phyloP scores from a whole-genome alignment of 164 flowering plant species.

The Aristolochia californica region DNA sequence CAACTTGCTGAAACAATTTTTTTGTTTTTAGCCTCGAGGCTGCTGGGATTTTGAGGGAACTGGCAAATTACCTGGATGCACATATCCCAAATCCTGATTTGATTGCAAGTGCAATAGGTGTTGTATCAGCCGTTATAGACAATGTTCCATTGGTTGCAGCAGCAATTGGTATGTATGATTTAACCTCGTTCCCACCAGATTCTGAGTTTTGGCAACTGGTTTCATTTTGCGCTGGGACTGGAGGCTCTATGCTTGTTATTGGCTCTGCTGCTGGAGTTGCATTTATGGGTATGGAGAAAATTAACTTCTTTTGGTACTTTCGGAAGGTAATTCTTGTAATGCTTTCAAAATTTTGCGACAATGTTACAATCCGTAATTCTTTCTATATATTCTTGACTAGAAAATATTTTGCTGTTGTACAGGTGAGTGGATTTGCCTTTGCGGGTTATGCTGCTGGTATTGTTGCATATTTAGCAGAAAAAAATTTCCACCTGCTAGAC shows the following conservation, averaged over 20 bases:
- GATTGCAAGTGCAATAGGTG: slow-evolving; percentile 86
- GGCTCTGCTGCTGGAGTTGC: slow-evolving; percentile 99
- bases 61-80: slow-evolving; percentile 90
- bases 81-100: slow-evolving; percentile 66
- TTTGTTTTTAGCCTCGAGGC: slow-evolving; percentile 65
- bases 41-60: slow-evolving; percentile 81
- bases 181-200: slow-evolving; percentile 73
- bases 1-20: not conserved
- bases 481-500: slow-evolving; percentile 42
- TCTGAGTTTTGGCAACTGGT: slow-evolving; percentile 93
- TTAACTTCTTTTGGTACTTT: slow-evolving; percentile 95
- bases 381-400: not conserved
- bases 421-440: slow-evolving; percentile 95
- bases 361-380: not conserved
- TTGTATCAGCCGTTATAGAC: slow-evolving; percentile 89
- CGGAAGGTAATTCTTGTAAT: slow-evolving; percentile 49
- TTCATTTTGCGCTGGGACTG: slow-evolving; percentile 94
- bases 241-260: slow-evolving; percentile 91
- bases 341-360: not conserved
- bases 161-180: slow-evolving; percentile 96
- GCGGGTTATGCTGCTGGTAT: slow-evolving; percentile 96
- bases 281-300: slow-evolving; percentile 98
- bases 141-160: slow-evolving; percentile 97
- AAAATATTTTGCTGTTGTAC: slow-evolving; percentile 12
- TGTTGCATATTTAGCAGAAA: slow-evolving; percentile 65